Evolutionary conservation across 2,329 filamentous ascomycete genomes (phyloP).

Genomic region (Ilyonectria destructans): DNA sequence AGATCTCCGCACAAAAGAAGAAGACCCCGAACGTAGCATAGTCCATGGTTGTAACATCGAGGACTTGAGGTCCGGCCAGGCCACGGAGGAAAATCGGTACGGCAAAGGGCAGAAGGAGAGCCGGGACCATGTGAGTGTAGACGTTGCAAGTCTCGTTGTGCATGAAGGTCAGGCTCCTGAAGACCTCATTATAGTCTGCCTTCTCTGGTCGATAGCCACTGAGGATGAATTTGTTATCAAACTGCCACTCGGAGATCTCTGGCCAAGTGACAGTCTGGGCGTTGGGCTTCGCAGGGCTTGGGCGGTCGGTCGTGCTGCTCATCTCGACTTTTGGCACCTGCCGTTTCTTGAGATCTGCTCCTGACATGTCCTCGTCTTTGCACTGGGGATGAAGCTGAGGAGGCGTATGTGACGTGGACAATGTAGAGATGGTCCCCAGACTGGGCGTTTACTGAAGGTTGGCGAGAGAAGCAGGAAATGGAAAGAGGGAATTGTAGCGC

Average conservation of each 20-base stretch:
- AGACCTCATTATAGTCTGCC: conserved; percentile 25
- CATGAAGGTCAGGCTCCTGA: conserved; percentile 29
- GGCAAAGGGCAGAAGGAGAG: conserved; percentile 29
- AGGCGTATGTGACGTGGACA: neutral
- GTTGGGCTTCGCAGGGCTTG: conserved; percentile 4
- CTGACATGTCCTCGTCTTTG: conserved; percentile 10
- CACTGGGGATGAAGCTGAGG: neutral
- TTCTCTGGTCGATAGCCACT: conserved; percentile 32
- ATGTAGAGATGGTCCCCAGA: neutral
- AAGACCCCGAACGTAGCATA: conserved; percentile 36
- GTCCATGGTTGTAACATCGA: conserved; percentile 21
- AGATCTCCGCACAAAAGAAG: conserved; percentile 35
- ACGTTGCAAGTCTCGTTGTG: conserved; percentile 39
- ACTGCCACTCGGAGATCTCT: conserved; percentile 26
- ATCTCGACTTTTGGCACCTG: conserved; percentile 8
- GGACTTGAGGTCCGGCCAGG: neutral
- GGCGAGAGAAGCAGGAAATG: conserved; percentile 4
- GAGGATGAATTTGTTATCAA: conserved; percentile 28
- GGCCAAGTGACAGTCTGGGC: neutral
- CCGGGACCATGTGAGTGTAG: conserved; percentile 34
- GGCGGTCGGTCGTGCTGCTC: conserved; percentile 5
- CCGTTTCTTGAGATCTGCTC: conserved; percentile 13
- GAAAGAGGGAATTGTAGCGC: neutral
- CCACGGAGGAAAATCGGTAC: conserved; percentile 1
- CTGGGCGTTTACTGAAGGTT: neutral